phyloP scores from a whole-genome alignment of 208 protist species.

The Herpetomonas tarakana region DNA sequence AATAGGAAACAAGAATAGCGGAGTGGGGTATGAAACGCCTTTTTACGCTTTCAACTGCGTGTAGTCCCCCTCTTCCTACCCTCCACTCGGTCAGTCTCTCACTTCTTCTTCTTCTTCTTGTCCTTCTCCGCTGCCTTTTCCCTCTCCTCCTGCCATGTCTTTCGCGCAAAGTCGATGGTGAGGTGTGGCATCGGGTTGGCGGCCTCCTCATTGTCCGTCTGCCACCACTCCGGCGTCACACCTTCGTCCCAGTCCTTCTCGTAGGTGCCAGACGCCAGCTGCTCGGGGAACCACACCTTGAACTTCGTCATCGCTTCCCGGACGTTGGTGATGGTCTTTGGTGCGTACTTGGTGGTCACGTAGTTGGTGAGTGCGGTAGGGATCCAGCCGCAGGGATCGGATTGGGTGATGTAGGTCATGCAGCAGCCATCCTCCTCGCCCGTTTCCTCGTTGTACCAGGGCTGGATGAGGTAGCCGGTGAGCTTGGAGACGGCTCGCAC shows the following conservation, averaged over 20 bases:
- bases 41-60: no score
- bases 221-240: slow-evolving; percentile 38
- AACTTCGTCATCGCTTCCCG: slow-evolving; percentile 49
- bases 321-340: slow-evolving; percentile 61
- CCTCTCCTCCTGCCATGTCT: slow-evolving; percentile 40
- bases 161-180: slow-evolving; percentile 46
- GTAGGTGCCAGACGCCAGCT: slow-evolving; percentile 52
- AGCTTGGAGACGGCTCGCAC: slow-evolving; percentile 76
- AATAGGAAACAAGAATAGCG: no score
- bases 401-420: slow-evolving; percentile 85
- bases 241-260: slow-evolving; percentile 47
- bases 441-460: slow-evolving; percentile 41
- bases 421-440: slow-evolving; percentile 40
- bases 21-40: no score
- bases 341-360: slow-evolving; percentile 73
- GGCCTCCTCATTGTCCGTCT: slow-evolving; percentile 14
- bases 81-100: no score
- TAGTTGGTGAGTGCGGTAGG: slow-evolving; percentile 75
- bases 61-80: no score
- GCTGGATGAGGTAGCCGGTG: slow-evolving; percentile 83
- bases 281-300: slow-evolving; percentile 52
- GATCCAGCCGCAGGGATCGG: slow-evolving; percentile 84
- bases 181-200: slow-evolving; percentile 31
- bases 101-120: slow-evolving; percentile 18
- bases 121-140: slow-evolving; percentile 10